A percentile compares a stretch with the other conserved stretches of the same genome.
phyloP scores from a whole-genome alignment of 192 early-diverging fungal species.

The Gonapodya prolifera region DNA sequence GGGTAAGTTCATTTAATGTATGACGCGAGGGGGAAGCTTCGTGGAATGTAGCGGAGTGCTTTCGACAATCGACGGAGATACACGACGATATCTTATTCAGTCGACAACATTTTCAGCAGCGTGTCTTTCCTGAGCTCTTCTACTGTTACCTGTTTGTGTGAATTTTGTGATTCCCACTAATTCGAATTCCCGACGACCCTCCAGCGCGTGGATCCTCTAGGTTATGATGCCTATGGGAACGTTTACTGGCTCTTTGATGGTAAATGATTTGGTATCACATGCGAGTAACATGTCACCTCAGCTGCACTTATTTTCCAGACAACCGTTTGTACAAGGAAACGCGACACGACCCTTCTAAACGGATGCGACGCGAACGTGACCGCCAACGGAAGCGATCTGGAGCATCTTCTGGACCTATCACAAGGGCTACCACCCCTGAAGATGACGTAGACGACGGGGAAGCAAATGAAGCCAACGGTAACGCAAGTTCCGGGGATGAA shows the following conservation, averaged over 20 bases:
- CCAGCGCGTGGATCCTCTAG: slow-evolving; percentile 63
- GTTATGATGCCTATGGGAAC: slow-evolving; percentile 48
- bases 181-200: not conserved
- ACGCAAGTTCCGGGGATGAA: slow-evolving; percentile 25
- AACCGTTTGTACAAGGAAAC: slow-evolving; percentile 56
- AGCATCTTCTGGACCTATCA: slow-evolving; percentile 14
- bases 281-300: not conserved
- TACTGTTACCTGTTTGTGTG: too few relatives aligned
- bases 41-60: too few relatives aligned
- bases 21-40: too few relatives aligned
- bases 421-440: slow-evolving; percentile 14
- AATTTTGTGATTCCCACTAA: not conserved
- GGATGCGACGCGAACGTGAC: slow-evolving; percentile 3
- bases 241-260: slow-evolving; percentile 74
- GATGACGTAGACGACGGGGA: slow-evolving; percentile 11
- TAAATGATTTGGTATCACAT: slow-evolving; percentile 12
- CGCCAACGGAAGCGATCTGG: slow-evolving; percentile 15
- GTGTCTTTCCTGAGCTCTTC: too few relatives aligned
- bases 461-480: slow-evolving; percentile 18
- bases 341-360: slow-evolving; percentile 3
- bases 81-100: too few relatives aligned
- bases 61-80: too few relatives aligned
- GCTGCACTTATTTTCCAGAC: slow-evolving; percentile 27
- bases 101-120: too few relatives aligned
- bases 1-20: not conserved